Percentiles rank a stretch among this genome's conserved stretches.
These are phyloP conservation scores for Cudoniella acicularis DNA, from an alignment of 495 filamentous ascomycete genomes.

Conservation along the genomic window DNA sequence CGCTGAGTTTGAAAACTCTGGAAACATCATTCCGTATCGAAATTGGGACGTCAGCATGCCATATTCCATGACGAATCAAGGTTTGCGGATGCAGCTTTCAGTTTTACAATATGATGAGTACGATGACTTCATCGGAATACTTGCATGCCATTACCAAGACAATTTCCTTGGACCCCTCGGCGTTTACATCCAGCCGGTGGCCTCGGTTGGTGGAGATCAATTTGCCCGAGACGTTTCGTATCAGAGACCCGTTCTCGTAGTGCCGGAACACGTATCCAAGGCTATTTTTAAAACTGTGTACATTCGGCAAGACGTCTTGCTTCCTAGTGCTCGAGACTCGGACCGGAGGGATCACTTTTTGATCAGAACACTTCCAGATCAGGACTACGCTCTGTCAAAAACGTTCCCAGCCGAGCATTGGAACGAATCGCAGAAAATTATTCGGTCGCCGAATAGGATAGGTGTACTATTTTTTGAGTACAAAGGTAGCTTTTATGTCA, in stretches of 20 bases:
- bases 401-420: not conserved
- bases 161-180: conserved; percentile 6
- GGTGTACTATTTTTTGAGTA: not conserved
- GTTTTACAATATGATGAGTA: not conserved
- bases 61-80: conserved; percentile 6
- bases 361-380: not conserved
- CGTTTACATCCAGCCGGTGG: conserved; percentile 1
- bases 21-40: conserved; percentile 3
- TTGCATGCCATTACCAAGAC: conserved; percentile 1
- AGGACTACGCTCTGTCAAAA: not conserved
- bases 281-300: not conserved
- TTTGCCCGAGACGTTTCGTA: conserved; percentile 1
- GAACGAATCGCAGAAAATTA: not conserved
- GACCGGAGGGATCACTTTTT: conserved; percentile 3
- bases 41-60: conserved; percentile 5
- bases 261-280: not conserved
- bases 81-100: not conserved
- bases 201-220: not conserved
- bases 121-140: not conserved
- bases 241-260: not conserved
- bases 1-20: conserved; percentile 1
- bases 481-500: not conserved
- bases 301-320: conserved; percentile 1
- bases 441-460: not conserved
- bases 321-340: not conserved